Conservation (phyloP, 202 grass and related monocot species). For the Eragrostis tef region DNA sequence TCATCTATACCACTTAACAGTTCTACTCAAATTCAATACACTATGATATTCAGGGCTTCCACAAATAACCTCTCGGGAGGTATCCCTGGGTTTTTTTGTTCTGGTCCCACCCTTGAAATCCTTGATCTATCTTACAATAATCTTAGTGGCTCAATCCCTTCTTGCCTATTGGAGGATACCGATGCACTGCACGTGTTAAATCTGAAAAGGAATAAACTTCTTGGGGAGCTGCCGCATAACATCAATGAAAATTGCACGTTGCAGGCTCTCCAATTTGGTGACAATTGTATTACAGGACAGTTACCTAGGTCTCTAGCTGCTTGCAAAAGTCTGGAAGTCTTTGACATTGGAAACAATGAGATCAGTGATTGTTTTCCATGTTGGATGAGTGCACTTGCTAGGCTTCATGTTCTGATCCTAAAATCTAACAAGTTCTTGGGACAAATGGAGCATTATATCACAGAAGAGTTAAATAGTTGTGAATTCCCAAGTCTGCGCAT, state of each 20-base stretch:
- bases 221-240: conserved; percentile 32
- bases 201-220: conserved; percentile 45
- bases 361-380: conserved; percentile 48
- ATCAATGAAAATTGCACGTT: conserved; percentile 35
- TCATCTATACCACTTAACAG: conserved; percentile 33
- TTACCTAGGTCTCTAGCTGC: conserved; percentile 42
- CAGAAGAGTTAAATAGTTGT: not conserved
- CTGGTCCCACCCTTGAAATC: conserved; percentile 23
- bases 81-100: too few species aligned
- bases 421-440: conserved; percentile 33
- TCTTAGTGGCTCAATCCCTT: conserved; percentile 42
- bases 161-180: conserved; percentile 43
- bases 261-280: conserved; percentile 38
- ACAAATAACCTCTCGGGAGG: conserved; percentile 41
- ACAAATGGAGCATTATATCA: not conserved
- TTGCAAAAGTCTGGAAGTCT: conserved; percentile 29
- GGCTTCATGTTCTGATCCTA: conserved; percentile 18
- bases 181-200: conserved; percentile 25
- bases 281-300: conserved; percentile 44
- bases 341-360: conserved; percentile 59
- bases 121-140: conserved; percentile 63
- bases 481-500: conserved; percentile 28
- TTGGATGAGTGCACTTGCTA: conserved; percentile 30
- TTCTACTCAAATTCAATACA: not conserved
- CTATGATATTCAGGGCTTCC: conserved; percentile 24